Conservation (phyloP, 2,329 filamentous ascomycete genomes). For the Ophiocordyceps camponoti-leonardi region DNA sequence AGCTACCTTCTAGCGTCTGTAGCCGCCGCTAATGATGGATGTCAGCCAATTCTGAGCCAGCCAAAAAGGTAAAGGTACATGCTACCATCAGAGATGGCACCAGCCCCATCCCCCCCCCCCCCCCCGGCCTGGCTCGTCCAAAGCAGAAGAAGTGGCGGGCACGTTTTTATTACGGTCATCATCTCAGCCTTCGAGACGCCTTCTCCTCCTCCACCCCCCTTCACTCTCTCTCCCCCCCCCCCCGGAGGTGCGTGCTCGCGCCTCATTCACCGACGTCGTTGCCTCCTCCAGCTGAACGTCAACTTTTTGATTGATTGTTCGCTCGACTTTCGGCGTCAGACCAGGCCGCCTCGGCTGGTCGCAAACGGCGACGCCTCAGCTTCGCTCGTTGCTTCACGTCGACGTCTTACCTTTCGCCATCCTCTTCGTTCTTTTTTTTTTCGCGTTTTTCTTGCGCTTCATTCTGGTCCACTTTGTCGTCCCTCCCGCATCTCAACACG, state of each 20-base stretch:
- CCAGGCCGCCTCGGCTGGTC: not conserved
- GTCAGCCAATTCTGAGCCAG: not conserved
- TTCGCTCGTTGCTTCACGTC: constrained; percentile 1
- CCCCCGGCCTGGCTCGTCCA: not conserved
- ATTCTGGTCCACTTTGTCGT: not conserved
- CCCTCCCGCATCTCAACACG: not conserved
- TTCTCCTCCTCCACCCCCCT: constrained; percentile 7
- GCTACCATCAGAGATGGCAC: constrained; percentile 3
- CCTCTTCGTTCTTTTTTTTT: constrained; percentile 1
- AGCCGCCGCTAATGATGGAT: not conserved
- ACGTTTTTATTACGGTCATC: constrained; percentile 26
- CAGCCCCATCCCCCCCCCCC: constrained; percentile 12
- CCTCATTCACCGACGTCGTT: constrained; percentile 2
- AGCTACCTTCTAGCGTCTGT: not conserved
- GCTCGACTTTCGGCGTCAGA: constrained; percentile 2
- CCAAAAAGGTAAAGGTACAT: not conserved
- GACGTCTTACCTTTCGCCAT: constrained; percentile 1
- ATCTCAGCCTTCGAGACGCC: constrained; percentile 29
- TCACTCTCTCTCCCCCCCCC: constrained; percentile 6
- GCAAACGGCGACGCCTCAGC: constrained; percentile 3
- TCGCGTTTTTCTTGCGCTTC: constrained; percentile 3
- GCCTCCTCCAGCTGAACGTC: constrained; percentile 3
- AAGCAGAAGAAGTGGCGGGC: constrained; percentile 12
- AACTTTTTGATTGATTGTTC: not conserved
- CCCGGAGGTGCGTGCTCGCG: not conserved